Base-by-base conservation (phyloP, 2,329 filamentous ascomycete genomes). In the Claviceps monticola region DNA sequence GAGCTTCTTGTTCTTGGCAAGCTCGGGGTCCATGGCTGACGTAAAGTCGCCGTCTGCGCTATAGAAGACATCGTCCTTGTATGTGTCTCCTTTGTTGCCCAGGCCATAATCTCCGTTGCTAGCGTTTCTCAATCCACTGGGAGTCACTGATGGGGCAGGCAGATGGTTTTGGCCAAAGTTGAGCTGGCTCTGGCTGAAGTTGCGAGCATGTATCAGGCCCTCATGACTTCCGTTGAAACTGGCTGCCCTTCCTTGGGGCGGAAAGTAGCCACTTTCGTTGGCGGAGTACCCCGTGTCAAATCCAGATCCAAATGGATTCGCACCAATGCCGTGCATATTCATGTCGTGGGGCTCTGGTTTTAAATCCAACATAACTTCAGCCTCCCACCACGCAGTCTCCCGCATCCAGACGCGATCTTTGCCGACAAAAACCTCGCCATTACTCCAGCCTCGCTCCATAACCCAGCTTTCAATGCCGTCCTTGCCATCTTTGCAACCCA, bases 391-490 rank as follows among this genome's bases (percentile, higher is more conserved):
- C 2, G 90, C 86, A 53, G 74, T 78, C 68, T 98, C 93, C 48
- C 91, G 81, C 73, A 97, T 90, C 93, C 93, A 98, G 43, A 98
- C 82, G 36, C 93, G 86, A 66, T 97, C 89, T 53, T 82, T 83
- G 51, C 93, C 93, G 36, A 97, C 75, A 5, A 95, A 82, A 2
- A 97, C 89, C 68, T 97, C 93, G 41, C 93, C 93, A 59, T 98
- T 98, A 70, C 88, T 96, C 93, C 93, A 98, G 1, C 93, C 93
- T 53, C 93, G 83, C 68, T 97, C 90, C 48, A 97, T 76, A 53
- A 94, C 77, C 88, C 91, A 98, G 60, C 79, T 94, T 63, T 97
- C 88, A 50, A 96, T 89, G 47, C 91, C 93, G 56, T 98, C 93
- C 56, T 82, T 82, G 52, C 93, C 93, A 57, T 95, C 88, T 59